A percentile compares a stretch with the other conserved stretches of the same genome.
Evolutionary conservation across 768 basidiomycete species (phyloP).

Genomic region (Tephrocybe sp.): DNA sequence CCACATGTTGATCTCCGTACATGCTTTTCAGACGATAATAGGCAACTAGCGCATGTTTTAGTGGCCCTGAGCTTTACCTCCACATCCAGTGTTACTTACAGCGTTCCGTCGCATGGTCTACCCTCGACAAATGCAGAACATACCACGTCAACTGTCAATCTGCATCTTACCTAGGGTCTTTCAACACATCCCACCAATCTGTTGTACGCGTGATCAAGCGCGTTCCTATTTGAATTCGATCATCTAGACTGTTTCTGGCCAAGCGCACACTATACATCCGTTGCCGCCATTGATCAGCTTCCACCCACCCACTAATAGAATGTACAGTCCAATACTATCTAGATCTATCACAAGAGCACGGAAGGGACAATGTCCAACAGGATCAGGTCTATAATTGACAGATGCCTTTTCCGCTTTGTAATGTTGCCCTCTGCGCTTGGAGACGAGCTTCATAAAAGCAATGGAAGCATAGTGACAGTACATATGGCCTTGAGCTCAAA

Average conservation of each 20-base stretch:
- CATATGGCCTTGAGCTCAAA: no score
- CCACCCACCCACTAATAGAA: not conserved
- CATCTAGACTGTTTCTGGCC: not conserved
- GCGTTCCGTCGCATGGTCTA: not conserved
- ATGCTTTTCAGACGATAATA: not conserved
- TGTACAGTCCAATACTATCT: not conserved
- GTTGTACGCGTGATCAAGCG: not conserved
- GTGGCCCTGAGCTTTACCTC: not conserved
- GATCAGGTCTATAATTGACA: not conserved
- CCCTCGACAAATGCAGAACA: not conserved
- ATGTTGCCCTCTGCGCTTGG: no score
- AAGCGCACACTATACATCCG: not conserved
- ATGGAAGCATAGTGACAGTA: no score
- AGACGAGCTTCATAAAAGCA: no score
- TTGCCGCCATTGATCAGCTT: not conserved
- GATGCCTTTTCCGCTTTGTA: not conserved
- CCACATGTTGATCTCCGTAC: not conserved
- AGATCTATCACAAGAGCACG: not conserved
- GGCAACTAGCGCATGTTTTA: not conserved
- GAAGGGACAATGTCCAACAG: no score
- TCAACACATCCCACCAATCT: not conserved
- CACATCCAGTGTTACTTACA: not conserved
- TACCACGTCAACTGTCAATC: not conserved
- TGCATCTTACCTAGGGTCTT: not conserved
- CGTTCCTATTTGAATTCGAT: not conserved